These are phyloP conservation scores for Hebeloma cylindrosporum DNA, from an alignment of 768 basidiomycete genomes.

Conservation along the genomic window DNA sequence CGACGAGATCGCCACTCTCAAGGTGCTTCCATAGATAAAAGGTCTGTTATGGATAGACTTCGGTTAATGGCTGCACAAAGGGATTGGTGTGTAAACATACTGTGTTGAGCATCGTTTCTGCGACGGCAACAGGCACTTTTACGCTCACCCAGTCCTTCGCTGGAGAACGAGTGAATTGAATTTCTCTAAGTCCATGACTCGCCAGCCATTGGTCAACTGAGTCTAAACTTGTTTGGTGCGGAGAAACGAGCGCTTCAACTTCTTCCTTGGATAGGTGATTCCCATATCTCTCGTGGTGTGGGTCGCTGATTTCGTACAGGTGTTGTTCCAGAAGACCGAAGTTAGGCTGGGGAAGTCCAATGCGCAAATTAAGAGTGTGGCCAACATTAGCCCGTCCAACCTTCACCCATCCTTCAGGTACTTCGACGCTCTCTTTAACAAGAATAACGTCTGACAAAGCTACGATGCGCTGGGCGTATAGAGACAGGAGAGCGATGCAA, in stretches of 20 bases:
- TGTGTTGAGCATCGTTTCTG: constrained; percentile 69
- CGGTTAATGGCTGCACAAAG: not conserved
- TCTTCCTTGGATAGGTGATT: constrained; percentile 64
- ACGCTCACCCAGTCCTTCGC: constrained; percentile 72
- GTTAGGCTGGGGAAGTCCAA: constrained; percentile 55
- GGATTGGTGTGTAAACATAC: constrained; percentile 35
- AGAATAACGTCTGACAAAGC: too few species aligned
- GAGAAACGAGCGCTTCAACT: constrained; percentile 60
- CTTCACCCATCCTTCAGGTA: constrained; percentile 44
- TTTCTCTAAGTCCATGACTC: constrained; percentile 50
- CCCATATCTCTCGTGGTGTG: constrained; percentile 53
- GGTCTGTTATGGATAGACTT: constrained; percentile 41
- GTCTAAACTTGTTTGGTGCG: constrained; percentile 50
- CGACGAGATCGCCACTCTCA: constrained; percentile 49
- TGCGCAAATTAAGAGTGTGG: constrained; percentile 52
- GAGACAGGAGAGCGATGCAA: too few species aligned
- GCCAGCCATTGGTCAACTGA: constrained; percentile 63
- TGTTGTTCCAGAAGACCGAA: constrained; percentile 50
- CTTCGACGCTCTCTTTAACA: constrained; percentile 49
- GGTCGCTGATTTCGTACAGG: constrained; percentile 59
- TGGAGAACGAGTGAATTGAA: constrained; percentile 52
- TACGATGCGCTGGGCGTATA: too few species aligned
- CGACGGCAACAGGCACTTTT: constrained; percentile 54
- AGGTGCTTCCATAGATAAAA: constrained; percentile 68
- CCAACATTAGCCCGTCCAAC: constrained; percentile 41